phyloP scores from a whole-genome alignment of 805 yeast genomes.

The Wickerhamiella hasegawae region DNA sequence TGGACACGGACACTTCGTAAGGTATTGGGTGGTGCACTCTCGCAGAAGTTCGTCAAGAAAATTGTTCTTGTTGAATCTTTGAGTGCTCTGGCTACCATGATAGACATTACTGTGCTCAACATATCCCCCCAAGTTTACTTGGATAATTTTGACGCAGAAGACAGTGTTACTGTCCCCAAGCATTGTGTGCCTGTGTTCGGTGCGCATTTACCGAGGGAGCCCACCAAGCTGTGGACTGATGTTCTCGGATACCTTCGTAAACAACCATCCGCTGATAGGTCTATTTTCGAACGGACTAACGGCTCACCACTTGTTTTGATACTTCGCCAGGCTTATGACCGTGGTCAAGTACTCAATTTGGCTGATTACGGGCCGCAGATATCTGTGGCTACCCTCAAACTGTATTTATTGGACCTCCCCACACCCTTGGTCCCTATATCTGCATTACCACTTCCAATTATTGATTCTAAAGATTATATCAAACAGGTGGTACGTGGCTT shows the following conservation, averaged over 20 bases:
- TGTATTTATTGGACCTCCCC: constrained; percentile 36
- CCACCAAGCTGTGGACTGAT: constrained; percentile 17
- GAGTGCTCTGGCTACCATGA: constrained; percentile 36
- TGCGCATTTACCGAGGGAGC: constrained; percentile 11
- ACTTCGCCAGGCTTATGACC: constrained; percentile 19
- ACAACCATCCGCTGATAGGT: constrained; percentile 1
- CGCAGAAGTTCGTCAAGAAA: constrained; percentile 29
- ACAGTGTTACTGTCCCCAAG: constrained; percentile 34
- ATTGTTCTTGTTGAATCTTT: constrained; percentile 33
- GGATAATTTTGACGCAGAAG: constrained; percentile 41
- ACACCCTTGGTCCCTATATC: constrained; percentile 37
- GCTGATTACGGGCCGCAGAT: constrained; percentile 41
- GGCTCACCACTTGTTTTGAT: constrained; percentile 9
- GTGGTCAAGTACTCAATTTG: constrained; percentile 38
- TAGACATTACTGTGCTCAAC: constrained; percentile 65
- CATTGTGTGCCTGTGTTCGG: constrained; percentile 22
- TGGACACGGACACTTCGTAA: constrained; percentile 64
- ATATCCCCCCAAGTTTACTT: constrained; percentile 62
- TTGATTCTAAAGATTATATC: constrained; percentile 33
- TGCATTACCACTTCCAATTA: constrained; percentile 36
- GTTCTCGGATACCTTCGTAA: constrained; percentile 11
- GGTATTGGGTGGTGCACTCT: constrained; percentile 46
- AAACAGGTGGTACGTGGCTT: constrained; percentile 20
- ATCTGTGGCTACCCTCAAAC: constrained; percentile 29
- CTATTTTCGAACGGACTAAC: constrained; percentile 7